These are phyloP conservation scores for Cenchrus americanus DNA, from an alignment of 176 grass and related monocot genomes.

Conservation along the genomic window DNA sequence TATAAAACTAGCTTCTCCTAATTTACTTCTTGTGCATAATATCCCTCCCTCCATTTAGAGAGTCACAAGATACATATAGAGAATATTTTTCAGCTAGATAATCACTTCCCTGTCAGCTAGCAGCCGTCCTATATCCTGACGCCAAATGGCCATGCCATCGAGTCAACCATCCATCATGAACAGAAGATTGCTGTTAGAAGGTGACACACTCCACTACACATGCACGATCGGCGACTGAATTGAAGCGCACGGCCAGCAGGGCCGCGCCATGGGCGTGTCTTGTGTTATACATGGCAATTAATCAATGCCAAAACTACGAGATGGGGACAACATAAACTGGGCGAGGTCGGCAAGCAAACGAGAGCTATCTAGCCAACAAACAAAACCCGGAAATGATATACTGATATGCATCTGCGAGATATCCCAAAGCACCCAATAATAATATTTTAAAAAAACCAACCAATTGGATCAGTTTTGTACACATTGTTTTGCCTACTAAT, in stretches of 20 bases:
- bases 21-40: too few species aligned
- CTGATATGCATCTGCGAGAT: background rate
- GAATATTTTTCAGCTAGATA: too few species aligned
- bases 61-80: too few species aligned
- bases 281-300: background rate
- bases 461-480: background rate
- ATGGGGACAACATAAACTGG: conserved; percentile 18
- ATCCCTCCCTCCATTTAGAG: too few species aligned
- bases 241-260: background rate
- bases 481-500: background rate
- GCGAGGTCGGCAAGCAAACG: conserved; percentile 52
- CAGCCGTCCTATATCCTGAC: background rate
- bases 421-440: background rate
- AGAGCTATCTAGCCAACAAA: conserved; percentile 23
- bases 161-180: background rate
- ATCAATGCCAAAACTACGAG: background rate
- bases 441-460: background rate
- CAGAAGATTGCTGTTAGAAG: conserved; percentile 1
- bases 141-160: background rate
- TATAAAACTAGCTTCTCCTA: too few species aligned
- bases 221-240: conserved; percentile 2
- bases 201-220: conserved; percentile 37
- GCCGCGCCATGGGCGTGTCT: background rate
- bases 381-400: conserved; percentile 7
- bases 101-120: too few species aligned